Base-by-base conservation (phyloP, 208 protist genomes). In the Trypanosoma melophagium region DNA sequence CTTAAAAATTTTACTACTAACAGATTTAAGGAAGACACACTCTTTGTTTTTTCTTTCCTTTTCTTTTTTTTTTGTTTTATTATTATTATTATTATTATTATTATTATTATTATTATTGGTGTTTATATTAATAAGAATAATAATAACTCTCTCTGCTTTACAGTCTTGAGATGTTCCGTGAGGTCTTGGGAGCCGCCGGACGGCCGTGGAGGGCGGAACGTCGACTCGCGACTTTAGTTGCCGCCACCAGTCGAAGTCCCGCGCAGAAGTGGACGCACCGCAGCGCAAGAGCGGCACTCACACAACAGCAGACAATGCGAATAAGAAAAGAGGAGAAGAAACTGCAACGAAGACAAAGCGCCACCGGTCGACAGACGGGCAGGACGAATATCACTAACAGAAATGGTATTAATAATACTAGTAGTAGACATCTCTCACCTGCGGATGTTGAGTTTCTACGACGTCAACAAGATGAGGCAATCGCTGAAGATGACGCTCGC, bases 201-300 rank as follows among this genome's bases (percentile, higher is more conserved):
- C 60, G 25, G 40, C 53, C 61, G 35, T 47, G 45, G 45, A 71
- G 76, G n/a, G 14, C 50, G 9, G 69, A 76, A 52, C 73, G 72
- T 9, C 67, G 80, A 16, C 57, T 86, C 14, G 66, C 67, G 7
- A 60, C 71, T 7, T 14, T 86, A 31, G 72, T 72, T 12, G 40
- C 25, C 0, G 49, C 66, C 14, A 79, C 71, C 16, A 10, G 40
- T 31, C 59, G 66, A 16, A 65, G 56, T 14, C n/a, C 66, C 25
- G 28, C 56, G 19, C 61, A 71, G 40, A 64, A 57, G 35, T 65
- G 25, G 40, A 79, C 69, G 2, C 59, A 80, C 40, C 60, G 57
- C 17, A 61, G 55, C 24, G 25, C 42, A 35, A 47, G 31, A 45
- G 38, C 35, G 5, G n/a, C 9, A 21, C 40, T 71, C 9, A 38